These are phyloP conservation scores for Psilocybe subaeruginosa DNA, from an alignment of 768 basidiomycete genomes.

Conservation along the genomic window DNA sequence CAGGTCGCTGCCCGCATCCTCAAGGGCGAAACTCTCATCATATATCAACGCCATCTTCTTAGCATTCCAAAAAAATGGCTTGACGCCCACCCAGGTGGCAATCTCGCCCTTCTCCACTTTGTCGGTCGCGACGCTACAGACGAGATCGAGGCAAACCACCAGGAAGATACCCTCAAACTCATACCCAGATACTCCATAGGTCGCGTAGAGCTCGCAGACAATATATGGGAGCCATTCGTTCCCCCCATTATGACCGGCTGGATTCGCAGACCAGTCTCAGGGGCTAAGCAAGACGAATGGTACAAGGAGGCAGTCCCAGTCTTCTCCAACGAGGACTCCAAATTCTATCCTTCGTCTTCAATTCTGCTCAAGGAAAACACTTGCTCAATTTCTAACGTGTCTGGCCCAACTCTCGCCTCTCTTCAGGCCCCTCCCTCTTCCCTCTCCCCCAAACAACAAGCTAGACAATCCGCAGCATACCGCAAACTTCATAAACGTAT, in stretches of 20 bases:
- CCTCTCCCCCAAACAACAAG: slow-evolving; percentile 61
- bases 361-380: slow-evolving; percentile 63
- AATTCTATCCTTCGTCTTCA: slow-evolving; percentile 44
- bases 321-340: slow-evolving; percentile 30
- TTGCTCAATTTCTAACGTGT: slow-evolving; percentile 18
- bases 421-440: slow-evolving; percentile 56
- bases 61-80: slow-evolving; percentile 78
- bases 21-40: slow-evolving; percentile 73
- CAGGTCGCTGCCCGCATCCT: slow-evolving; percentile 73
- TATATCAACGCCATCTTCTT: slow-evolving; percentile 67
- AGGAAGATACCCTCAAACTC: slow-evolving; percentile 53
- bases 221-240: slow-evolving; percentile 74
- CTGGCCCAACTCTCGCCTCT: slow-evolving; percentile 44
- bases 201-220: slow-evolving; percentile 59
- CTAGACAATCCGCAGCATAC: slow-evolving; percentile 77
- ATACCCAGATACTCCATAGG: slow-evolving; percentile 73
- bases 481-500: slow-evolving; percentile 77
- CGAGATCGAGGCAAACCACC: slow-evolving; percentile 94
- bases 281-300: slow-evolving; percentile 57
- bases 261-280: slow-evolving; percentile 50
- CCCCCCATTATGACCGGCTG: slow-evolving; percentile 89
- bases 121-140: slow-evolving; percentile 94
- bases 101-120: slow-evolving; percentile 89
- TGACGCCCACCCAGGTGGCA: slow-evolving; percentile 86
- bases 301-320: slow-evolving; percentile 60